Conservation (phyloP, 2,329 filamentous ascomycete genomes). For the Colletotrichum melonis region DNA sequence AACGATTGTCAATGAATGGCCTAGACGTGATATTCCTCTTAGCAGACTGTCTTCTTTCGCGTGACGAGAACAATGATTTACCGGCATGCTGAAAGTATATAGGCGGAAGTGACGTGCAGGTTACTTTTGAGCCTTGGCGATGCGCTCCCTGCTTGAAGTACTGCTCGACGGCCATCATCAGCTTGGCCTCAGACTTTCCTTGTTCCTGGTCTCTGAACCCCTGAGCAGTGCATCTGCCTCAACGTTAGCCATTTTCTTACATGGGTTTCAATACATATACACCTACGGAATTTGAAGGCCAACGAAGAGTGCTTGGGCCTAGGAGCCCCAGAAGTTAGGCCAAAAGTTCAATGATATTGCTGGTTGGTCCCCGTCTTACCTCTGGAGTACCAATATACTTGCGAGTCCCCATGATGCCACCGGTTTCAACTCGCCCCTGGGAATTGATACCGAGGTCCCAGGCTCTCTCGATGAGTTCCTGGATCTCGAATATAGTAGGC, state of each 20-base stretch:
- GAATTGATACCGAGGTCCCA: slow-evolving; percentile 89
- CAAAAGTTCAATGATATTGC: not conserved
- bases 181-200: slow-evolving; percentile 59
- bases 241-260: not conserved
- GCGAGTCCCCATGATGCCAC: slow-evolving; percentile 86
- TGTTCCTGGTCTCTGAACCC: slow-evolving; percentile 64
- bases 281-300: slow-evolving; percentile 75
- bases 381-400: slow-evolving; percentile 97
- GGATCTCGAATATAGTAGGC: slow-evolving; percentile 84
- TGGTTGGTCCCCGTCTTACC: slow-evolving; percentile 56
- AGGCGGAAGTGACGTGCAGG: slow-evolving; percentile 78
- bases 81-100: slow-evolving; percentile 91
- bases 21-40: slow-evolving; percentile 47
- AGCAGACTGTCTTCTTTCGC: not conserved
- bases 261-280: not conserved
- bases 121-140: slow-evolving; percentile 69
- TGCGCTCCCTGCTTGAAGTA: slow-evolving; percentile 76
- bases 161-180: slow-evolving; percentile 75
- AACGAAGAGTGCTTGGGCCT: slow-evolving; percentile 84
- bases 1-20: slow-evolving; percentile 91
- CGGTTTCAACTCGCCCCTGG: slow-evolving; percentile 82
- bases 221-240: slow-evolving; percentile 68
- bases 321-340: not conserved
- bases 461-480: slow-evolving; percentile 86
- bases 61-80: slow-evolving; percentile 43